Evolutionary conservation across 2,329 filamentous ascomycete genomes (phyloP).

Genomic region (Fragosphaeria purpurea): DNA sequence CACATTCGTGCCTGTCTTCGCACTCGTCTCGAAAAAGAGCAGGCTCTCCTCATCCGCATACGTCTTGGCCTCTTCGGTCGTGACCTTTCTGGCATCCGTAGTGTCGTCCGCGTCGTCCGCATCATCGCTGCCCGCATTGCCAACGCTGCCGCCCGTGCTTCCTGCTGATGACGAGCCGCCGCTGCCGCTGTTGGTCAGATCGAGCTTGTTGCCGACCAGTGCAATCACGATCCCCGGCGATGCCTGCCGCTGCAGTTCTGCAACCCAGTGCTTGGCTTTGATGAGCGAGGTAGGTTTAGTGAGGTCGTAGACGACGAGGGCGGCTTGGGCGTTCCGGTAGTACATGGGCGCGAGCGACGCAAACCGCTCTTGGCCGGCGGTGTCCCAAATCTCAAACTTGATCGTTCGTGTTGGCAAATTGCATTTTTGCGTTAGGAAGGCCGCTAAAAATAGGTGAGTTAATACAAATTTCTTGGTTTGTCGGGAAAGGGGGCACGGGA

Average conservation of each 20-base stretch:
- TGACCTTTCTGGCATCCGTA: slow-evolving; percentile 77
- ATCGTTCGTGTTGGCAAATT: slow-evolving; percentile 87
- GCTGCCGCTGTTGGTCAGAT: slow-evolving; percentile 60
- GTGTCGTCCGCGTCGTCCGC: slow-evolving; percentile 60
- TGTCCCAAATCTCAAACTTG: slow-evolving; percentile 97
- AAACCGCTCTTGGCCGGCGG: slow-evolving; percentile 93
- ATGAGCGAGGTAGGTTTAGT: slow-evolving; percentile 91
- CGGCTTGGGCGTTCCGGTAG: slow-evolving; percentile 96
- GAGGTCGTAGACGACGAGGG: slow-evolving; percentile 95
- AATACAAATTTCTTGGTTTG: slow-evolving; percentile 99
- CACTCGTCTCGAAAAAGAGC: slow-evolving; percentile 95
- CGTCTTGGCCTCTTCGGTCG: slow-evolving; percentile 79
- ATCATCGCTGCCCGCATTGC: slow-evolving; percentile 38
- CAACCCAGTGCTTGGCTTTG: slow-evolving; percentile 98
- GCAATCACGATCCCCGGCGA: slow-evolving; percentile 95
- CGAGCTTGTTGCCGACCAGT: slow-evolving; percentile 92
- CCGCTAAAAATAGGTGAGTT: slow-evolving; percentile 73
- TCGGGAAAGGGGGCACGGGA: slow-evolving; percentile 56
- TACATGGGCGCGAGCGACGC: slow-evolving; percentile 97
- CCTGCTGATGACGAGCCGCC: slow-evolving; percentile 28
- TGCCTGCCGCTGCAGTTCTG: slow-evolving; percentile 91
- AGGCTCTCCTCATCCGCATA: slow-evolving; percentile 94
- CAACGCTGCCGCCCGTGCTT: slow-evolving; percentile 33
- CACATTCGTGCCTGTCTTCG: slow-evolving; percentile 92
- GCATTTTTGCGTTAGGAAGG: slow-evolving; percentile 98